Base-by-base conservation (phyloP, 441 rosid genomes). In the Gossypium gossypioides region DNA sequence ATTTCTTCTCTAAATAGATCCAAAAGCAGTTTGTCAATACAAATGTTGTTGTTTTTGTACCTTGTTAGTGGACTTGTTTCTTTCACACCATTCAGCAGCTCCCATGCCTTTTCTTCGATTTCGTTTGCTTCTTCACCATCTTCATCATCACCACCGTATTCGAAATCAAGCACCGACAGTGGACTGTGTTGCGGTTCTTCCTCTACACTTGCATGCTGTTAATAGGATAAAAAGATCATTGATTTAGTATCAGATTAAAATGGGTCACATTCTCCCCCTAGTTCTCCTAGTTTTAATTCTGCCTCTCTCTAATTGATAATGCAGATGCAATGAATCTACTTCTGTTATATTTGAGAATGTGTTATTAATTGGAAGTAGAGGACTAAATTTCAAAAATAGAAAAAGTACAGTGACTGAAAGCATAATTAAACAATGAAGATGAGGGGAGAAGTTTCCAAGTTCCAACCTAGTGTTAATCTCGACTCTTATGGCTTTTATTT, bases 1-100 rank as follows among this genome's bases (percentile, higher is more conserved):
- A 54, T 0, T 81, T 86, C 95, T 4, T 84, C 89, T 77, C 69
- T 77, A 68, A 92, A 86, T 25, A 86, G 86, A 73, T 90, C 91
- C 77, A 85, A 50, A 72, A 89, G 46, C 18, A 87, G 57, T 54
- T 64, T 81, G 3, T 84, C 84, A 27, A 25, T 29, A 54, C 27
- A 16, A 27, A 5, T 32, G 51, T 68, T 27, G 48, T 62, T 37
- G 40, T 62, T 37, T 37, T 66, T 61, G 77, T 73, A 76, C 10
- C 57, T 77, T 76, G 52, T 74, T 2, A 73, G 27, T 50, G 83
- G 73, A 52, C 79, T 72, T 48, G 80, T 79, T 44, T 78, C 80
- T 67, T 75, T 87, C 21, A 84, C 85, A 46, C 73, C 74, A 48
- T 80, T 77, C 76, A 85, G 71, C 74, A 87, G 79, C 55, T 76